Percentiles rank a stretch among this genome's conserved stretches.
Evolutionary conservation across 345 rosid species (phyloP).

Genomic region (Eucalyptus curtisii): DNA sequence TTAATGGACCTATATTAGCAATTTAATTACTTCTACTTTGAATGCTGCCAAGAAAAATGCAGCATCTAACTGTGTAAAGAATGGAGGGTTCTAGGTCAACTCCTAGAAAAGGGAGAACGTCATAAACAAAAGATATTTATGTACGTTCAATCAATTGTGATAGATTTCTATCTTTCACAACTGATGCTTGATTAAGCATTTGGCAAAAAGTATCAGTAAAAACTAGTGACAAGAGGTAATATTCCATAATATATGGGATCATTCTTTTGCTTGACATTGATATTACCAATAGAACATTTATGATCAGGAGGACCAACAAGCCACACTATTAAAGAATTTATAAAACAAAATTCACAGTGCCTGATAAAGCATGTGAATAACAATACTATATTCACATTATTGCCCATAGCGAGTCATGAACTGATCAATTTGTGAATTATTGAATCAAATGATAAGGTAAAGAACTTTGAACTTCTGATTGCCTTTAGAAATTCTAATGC

Average conservation of each 20-base stretch:
- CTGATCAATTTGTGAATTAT: not conserved
- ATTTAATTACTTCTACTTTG: not conserved
- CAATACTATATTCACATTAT: not conserved
- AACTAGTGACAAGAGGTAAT: not conserved
- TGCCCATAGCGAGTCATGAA: not conserved
- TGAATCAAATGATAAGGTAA: not conserved
- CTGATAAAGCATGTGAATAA: not conserved
- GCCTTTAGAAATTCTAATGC: not conserved
- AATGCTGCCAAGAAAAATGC: not conserved
- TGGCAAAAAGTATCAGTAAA: not conserved
- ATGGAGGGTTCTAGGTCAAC: not conserved
- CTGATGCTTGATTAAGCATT: not conserved
- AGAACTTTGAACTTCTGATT: not conserved
- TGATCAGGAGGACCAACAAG: not conserved
- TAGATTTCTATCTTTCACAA: not conserved
- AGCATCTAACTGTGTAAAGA: not conserved
- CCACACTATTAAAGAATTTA: not conserved
- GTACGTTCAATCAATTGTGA: not conserved
- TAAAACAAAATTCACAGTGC: not conserved
- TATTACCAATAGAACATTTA: not conserved
- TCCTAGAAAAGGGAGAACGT: not conserved
- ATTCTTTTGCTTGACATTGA: not conserved
- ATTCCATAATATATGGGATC: not conserved
- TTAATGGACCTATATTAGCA: not conserved
- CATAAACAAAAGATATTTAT: not conserved